phyloP scores from a whole-genome alignment of 805 yeast genomes.

The Candida awuae region DNA sequence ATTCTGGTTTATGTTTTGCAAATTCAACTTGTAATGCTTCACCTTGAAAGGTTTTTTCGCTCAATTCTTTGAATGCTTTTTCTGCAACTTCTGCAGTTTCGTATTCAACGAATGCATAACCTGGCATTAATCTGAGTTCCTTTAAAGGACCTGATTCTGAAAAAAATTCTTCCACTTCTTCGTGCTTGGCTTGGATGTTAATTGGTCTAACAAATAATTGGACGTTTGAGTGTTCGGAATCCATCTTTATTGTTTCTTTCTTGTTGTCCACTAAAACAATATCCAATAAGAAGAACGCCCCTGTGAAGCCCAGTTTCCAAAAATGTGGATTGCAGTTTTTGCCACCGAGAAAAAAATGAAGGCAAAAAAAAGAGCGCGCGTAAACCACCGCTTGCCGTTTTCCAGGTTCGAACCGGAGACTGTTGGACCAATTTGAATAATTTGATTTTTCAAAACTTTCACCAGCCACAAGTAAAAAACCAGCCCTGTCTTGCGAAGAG shows the following conservation, averaged over 20 bases:
- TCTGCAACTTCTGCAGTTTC: conserved; percentile 51
- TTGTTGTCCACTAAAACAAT: too few species aligned
- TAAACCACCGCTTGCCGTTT: too few species aligned
- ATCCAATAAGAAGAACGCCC: neutral
- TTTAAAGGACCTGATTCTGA: conserved; percentile 56
- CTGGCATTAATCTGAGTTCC: conserved; percentile 66
- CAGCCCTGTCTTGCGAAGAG: too few species aligned
- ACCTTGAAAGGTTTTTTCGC: conserved; percentile 41
- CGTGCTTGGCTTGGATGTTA: conserved; percentile 29
- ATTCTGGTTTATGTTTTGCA: conserved; percentile 44
- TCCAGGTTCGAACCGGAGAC: too few species aligned
- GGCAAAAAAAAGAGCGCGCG: too few species aligned
- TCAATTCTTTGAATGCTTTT: conserved; percentile 40
- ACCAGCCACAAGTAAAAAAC: too few species aligned
- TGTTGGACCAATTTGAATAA: too few species aligned
- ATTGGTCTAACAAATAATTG: conserved; percentile 34
- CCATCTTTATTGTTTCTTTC: conserved; percentile 5
- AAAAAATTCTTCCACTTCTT: conserved; percentile 64
- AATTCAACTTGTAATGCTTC: conserved; percentile 44
- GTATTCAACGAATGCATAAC: conserved; percentile 85
- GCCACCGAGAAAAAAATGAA: too few species aligned
- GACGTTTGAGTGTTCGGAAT: conserved; percentile 27
- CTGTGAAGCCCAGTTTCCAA: neutral
- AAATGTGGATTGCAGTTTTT: too few species aligned
- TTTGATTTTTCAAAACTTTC: too few species aligned